Percentiles rank a stretch among this genome's conserved stretches.
phyloP scores from a whole-genome alignment of 139 green algal genomes.

The Chlorella sp. region DNA sequence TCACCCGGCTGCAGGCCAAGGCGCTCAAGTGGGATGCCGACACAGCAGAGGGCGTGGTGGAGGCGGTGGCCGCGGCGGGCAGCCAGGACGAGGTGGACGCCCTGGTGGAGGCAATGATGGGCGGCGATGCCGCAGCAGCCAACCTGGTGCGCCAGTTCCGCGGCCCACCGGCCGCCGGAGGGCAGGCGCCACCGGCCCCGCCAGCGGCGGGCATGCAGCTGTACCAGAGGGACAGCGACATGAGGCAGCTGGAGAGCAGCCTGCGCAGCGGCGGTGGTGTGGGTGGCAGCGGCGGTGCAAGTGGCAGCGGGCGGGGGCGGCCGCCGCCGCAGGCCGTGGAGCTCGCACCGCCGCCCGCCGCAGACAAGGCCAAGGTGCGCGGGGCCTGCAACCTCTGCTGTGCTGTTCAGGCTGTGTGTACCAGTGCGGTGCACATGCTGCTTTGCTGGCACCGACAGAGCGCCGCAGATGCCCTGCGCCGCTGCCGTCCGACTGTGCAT shows the following conservation, averaged over 20 bases:
- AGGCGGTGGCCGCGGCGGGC: background rate
- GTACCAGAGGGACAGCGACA: background rate
- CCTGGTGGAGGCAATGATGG: conserved; percentile 27
- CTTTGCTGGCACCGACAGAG: too few relatives aligned
- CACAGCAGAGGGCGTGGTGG: conserved; percentile 14
- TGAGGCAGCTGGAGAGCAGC: background rate
- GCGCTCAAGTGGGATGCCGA: conserved; percentile 25
- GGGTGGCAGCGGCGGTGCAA: background rate
- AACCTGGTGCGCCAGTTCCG: conserved; percentile 18
- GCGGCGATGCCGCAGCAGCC: background rate
- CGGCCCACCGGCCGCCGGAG: background rate
- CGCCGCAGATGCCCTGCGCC: too few relatives aligned
- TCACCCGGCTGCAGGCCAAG: background rate
- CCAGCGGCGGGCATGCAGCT: conserved; percentile 3
- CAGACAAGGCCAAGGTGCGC: conserved; percentile 3
- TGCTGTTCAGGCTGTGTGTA: too few relatives aligned
- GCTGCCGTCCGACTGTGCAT: background rate
- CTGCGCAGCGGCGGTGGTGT: background rate
- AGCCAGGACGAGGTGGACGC: conserved; percentile 20
- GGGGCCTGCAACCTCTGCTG: too few relatives aligned
- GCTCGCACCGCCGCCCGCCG: background rate
- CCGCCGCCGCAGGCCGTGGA: background rate
- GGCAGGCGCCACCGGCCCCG: background rate
- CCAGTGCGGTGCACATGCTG: too few relatives aligned
- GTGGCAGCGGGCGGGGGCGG: background rate